Conservation (phyloP, 1,284 basidiomycete genomes). For the Phylloboletellus chloephorus region DNA sequence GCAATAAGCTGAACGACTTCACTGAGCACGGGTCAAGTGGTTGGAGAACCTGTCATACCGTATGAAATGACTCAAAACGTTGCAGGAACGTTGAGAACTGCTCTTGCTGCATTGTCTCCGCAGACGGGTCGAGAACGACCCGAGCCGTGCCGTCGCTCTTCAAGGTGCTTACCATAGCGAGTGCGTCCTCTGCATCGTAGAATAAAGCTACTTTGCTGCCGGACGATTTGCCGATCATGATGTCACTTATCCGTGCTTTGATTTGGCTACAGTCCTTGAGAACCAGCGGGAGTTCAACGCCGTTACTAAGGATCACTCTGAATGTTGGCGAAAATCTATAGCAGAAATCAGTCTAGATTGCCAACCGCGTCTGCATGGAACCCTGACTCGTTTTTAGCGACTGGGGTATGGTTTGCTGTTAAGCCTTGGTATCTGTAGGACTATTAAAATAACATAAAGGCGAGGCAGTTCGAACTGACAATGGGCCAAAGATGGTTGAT, state of each 20-base stretch:
- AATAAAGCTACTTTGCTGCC: conserved; percentile 50
- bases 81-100: conserved; percentile 42
- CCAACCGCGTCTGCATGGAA: background rate
- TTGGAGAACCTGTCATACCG: conserved; percentile 38
- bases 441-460: conserved; percentile 5
- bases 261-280: conserved; percentile 37
- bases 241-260: conserved; percentile 30
- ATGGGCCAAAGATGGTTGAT: conserved; percentile 52
- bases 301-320: conserved; percentile 29
- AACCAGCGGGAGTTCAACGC: conserved; percentile 31
- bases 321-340: conserved; percentile 25
- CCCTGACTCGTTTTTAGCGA: conserved; percentile 23
- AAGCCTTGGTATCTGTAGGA: conserved; percentile 26
- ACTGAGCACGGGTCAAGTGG: conserved; percentile 12
- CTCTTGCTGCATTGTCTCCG: conserved; percentile 36
- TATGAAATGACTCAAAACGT: conserved; percentile 44
- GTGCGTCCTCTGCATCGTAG: conserved; percentile 41
- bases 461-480: conserved; percentile 37
- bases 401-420: conserved; percentile 1
- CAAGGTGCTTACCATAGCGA: conserved; percentile 44
- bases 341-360: conserved; percentile 6
- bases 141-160: conserved; percentile 47
- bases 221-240: conserved; percentile 32
- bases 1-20: conserved; percentile 45
- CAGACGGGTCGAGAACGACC: conserved; percentile 36